A percentile compares a stretch with the other conserved stretches of the same genome.
phyloP scores from a whole-genome alignment of 257 asterid genomes.

The Linderniella brevidens region DNA sequence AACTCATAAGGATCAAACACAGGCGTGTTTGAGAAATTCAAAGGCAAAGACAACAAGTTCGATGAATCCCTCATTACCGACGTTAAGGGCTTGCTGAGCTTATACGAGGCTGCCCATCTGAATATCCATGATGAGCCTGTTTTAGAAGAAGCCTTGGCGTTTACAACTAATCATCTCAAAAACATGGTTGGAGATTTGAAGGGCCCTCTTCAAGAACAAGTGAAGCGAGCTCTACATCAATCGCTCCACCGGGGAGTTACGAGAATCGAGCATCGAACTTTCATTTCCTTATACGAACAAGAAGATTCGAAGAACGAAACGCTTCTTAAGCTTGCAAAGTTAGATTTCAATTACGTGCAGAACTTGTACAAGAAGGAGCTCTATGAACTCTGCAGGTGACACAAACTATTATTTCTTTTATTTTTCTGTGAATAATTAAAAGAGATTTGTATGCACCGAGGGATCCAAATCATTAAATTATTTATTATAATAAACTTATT shows the following conservation, averaged over 20 bases:
- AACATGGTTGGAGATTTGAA: neutral
- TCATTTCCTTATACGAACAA: neutral
- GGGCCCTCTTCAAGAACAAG: no score
- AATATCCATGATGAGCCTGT: neutral
- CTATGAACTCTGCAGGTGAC: neutral
- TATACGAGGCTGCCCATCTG: no score
- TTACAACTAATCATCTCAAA: neutral
- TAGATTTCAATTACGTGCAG: neutral
- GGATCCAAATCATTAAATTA: neutral
- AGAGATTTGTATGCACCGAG: no score
- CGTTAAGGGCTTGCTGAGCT: no score
- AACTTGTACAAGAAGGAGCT: conserved; percentile 1
- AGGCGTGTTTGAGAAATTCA: no score
- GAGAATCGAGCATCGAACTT: neutral
- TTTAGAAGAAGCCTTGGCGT: neutral
- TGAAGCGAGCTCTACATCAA: no score
- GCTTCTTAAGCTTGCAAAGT: neutral
- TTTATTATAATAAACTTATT: neutral
- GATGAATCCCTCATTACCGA: no score
- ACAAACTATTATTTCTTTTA: neutral
- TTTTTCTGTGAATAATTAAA: neutral
- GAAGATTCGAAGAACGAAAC: neutral
- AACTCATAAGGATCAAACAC: no score
- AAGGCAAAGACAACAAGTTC: no score
- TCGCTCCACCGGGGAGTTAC: no score